Evolutionary conservation across 2,329 filamentous ascomycete genomes (phyloP).

Genomic region (Trichophyton mentagrophytes): DNA sequence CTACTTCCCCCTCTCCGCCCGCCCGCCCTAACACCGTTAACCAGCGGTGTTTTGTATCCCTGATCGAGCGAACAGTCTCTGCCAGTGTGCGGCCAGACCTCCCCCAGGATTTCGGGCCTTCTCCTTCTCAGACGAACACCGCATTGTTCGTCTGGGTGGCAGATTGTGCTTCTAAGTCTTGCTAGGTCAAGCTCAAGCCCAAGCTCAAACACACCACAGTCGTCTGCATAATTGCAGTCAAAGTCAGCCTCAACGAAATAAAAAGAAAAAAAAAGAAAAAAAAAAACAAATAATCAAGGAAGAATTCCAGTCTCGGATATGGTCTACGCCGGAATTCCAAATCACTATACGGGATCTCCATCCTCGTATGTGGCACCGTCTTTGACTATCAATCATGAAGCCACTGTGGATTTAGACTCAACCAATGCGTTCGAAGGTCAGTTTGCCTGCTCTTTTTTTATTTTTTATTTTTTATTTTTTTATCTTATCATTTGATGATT

Average conservation of each 20-base stretch:
- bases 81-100: too few relatives aligned
- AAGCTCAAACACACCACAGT: background rate
- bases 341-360: conserved; percentile 69
- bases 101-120: conserved; percentile 57
- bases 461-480: too few relatives aligned
- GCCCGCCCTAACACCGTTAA: conserved; percentile 75
- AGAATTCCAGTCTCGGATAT: conserved; percentile 46
- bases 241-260: background rate
- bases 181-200: conserved; percentile 16
- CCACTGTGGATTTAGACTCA: conserved; percentile 83
- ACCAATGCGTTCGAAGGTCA: conserved; percentile 88
- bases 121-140: conserved; percentile 84
- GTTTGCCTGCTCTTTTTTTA: conserved; percentile 10
- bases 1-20: conserved; percentile 67
- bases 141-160: conserved; percentile 93
- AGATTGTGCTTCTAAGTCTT: conserved; percentile 72
- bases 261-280: background rate
- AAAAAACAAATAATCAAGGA: background rate
- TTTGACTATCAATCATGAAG: conserved; percentile 92
- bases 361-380: conserved; percentile 68
- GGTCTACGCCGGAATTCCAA: conserved; percentile 69
- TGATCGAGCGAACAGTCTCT: background rate
- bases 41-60: conserved; percentile 35
- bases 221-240: conserved; percentile 8
- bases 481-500: background rate